Conservation (phyloP, 257 asterid species). For the Petrea volubilis region DNA sequence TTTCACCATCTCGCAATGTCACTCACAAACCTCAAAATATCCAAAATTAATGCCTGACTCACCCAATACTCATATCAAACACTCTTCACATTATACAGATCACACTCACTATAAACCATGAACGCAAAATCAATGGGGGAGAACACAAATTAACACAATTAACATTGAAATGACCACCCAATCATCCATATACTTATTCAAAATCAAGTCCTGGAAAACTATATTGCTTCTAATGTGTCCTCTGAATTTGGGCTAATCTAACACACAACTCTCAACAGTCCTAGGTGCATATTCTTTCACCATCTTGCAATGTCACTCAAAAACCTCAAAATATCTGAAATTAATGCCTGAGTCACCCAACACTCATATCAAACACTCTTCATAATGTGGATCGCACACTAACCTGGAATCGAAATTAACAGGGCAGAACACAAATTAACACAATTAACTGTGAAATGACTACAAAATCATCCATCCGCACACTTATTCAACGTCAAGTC, state of each 20-base stretch:
- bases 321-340: background rate
- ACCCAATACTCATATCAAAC: background rate
- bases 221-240: background rate
- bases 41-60: slow-evolving; percentile 2
- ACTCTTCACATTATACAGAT: background rate
- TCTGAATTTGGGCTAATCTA: background rate
- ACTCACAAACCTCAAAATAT: background rate
- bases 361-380: background rate
- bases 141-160: too few species aligned
- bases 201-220: background rate
- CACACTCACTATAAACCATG: background rate
- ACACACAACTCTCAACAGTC: background rate
- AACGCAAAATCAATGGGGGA: too few species aligned
- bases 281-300: background rate
- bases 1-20: background rate
- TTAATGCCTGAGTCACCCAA: slow-evolving; percentile 4
- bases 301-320: background rate
- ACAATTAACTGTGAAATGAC: background rate
- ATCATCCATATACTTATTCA: background rate
- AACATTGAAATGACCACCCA: background rate
- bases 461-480: background rate
- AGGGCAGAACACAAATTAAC: too few species aligned
- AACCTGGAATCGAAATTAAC: too few species aligned
- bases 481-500: background rate
- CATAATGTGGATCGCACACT: background rate